Evolutionary conservation across 208 protist genomes (phyloP), one percentile per base, ranked within the genome.

Genomic region (Acanthamoeba polyphaga): DNA sequence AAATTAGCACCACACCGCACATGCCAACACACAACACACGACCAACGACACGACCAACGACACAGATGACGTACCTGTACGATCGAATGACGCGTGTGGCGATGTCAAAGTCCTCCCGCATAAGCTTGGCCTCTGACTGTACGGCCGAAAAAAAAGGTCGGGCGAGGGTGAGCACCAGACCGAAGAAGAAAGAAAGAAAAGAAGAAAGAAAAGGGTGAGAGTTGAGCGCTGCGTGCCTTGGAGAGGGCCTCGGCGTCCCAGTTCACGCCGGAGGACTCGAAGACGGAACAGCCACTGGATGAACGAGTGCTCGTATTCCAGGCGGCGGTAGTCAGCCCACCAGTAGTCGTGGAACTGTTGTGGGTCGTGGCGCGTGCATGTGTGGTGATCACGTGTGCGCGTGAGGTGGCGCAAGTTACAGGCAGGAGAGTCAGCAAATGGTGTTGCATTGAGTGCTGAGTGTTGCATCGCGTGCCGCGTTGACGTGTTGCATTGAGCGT

Each of bases 261-360:
- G 87, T 92, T 92, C 6, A 92, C 62, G 38, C 87, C 87, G 12
- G 43, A 46, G 3, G 87, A 92, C 87, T 92, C 87, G 38, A 92
- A 92, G 43, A 92, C 87, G 9, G 87, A 92, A 92, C 32, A 92
- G 87, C 87, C 87, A 92, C 64, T 92, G 87, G 27, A 92, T 92
- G 62, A 92, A 92, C 87, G n/a, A 27, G 62, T 92, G 87, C 22
- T 92, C 62, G 64, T 92, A 92, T 76, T 92, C 87, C 10, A 92
- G 87, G 49, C 55, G 87, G 24, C 38, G 34, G 38, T 92, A 74
- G 87, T 92, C 64, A 3, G 62, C 87, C 62, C 55, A 92, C 87
- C 87, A 92, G 38, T 55, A 27, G 6, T 55, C 80, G 51, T 88
- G 80, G 51, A 88, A 88, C 76, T 85, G 76, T 32, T 27, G 24